A percentile compares a stretch with the other conserved stretches of the same genome.
phyloP scores from a whole-genome alignment of 192 early-diverging fungal species.

The Haplosporangium gracile region DNA sequence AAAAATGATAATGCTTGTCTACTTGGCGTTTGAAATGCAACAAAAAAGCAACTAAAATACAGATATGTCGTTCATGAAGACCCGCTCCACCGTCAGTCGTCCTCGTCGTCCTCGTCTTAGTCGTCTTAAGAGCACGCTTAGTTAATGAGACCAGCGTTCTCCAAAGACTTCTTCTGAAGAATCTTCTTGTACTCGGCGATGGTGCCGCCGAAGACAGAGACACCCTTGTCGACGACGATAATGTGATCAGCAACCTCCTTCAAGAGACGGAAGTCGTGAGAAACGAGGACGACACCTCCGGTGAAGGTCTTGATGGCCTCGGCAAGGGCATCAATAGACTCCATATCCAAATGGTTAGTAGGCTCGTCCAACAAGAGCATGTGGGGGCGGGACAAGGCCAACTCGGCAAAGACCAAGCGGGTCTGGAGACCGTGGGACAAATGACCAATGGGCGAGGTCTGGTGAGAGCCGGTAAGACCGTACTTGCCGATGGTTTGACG shows the following conservation, averaged over 20 bases:
- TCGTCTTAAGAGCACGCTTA: neutral
- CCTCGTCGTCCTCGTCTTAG: neutral
- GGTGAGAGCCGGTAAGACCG: slow-evolving; percentile 93
- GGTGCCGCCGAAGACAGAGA: slow-evolving; percentile 81
- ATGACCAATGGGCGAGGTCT: slow-evolving; percentile 90
- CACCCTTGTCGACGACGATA: slow-evolving; percentile 87
- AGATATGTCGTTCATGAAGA: slow-evolving; percentile 8
- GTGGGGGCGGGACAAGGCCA: slow-evolving; percentile 90
- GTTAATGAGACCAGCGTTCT: slow-evolving; percentile 55
- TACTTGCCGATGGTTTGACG: slow-evolving; percentile 92
- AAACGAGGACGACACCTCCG: slow-evolving; percentile 97
- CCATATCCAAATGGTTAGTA: slow-evolving; percentile 96
- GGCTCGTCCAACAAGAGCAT: slow-evolving; percentile 99
- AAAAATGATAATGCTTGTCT: slow-evolving; percentile 3
- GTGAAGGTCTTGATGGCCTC: slow-evolving; percentile 95
- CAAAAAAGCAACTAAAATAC: neutral
- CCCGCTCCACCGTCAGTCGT: slow-evolving; percentile 4
- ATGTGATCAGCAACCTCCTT: slow-evolving; percentile 96
- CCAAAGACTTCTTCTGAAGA: slow-evolving; percentile 64
- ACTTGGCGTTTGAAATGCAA: slow-evolving; percentile 2
- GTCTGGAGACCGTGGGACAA: slow-evolving; percentile 96
- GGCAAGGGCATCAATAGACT: slow-evolving; percentile 94
- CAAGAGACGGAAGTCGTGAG: slow-evolving; percentile 99
- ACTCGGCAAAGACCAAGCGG: slow-evolving; percentile 96
- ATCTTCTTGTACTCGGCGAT: slow-evolving; percentile 95